Conservation (phyloP, 1,284 basidiomycete genomes). For the Laetiporus sulphureus region DNA sequence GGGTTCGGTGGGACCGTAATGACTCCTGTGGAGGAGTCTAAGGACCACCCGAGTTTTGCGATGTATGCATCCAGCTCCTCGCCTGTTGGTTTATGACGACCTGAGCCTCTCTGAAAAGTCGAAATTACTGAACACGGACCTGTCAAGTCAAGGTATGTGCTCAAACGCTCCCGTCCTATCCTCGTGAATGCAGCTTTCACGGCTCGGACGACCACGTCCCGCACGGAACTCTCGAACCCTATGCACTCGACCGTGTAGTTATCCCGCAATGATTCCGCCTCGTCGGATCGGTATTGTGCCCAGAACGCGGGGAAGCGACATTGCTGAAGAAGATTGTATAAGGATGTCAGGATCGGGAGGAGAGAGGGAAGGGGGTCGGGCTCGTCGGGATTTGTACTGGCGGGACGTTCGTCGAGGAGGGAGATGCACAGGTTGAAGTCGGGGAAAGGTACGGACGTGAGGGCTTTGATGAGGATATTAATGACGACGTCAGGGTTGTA, state of each 20-base stretch:
- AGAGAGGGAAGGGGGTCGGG: conserved; percentile 71
- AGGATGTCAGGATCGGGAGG: conserved; percentile 68
- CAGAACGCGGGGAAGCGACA: conserved; percentile 93
- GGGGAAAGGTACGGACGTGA: conserved; percentile 77
- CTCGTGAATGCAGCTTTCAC: conserved; percentile 76
- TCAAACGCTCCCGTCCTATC: conserved; percentile 63
- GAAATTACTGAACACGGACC: conserved; percentile 34
- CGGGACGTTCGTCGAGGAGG: conserved; percentile 73
- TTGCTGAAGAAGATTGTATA: conserved; percentile 76
- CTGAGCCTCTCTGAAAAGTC: too few relatives aligned
- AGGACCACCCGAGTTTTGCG: conserved; percentile 68
- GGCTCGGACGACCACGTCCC: conserved; percentile 70
- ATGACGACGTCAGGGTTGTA: conserved; percentile 91
- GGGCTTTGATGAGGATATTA: conserved; percentile 91
- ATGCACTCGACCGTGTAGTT: conserved; percentile 79
- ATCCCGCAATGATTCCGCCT: conserved; percentile 67
- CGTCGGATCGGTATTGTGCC: conserved; percentile 62
- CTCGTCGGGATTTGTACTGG: conserved; percentile 61
- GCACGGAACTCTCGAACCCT: conserved; percentile 77
- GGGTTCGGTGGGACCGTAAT: conserved; percentile 79
- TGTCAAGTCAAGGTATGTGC: conserved; percentile 67
- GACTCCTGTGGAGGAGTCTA: conserved; percentile 53
- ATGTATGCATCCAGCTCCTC: conserved; percentile 61
- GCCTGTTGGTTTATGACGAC: too few relatives aligned
- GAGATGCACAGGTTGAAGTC: conserved; percentile 94